Percentiles rank a stretch among this genome's conserved stretches.
Evolutionary conservation across 139 green algal species (phyloP).

Genomic region (Bryopsis sp.): DNA sequence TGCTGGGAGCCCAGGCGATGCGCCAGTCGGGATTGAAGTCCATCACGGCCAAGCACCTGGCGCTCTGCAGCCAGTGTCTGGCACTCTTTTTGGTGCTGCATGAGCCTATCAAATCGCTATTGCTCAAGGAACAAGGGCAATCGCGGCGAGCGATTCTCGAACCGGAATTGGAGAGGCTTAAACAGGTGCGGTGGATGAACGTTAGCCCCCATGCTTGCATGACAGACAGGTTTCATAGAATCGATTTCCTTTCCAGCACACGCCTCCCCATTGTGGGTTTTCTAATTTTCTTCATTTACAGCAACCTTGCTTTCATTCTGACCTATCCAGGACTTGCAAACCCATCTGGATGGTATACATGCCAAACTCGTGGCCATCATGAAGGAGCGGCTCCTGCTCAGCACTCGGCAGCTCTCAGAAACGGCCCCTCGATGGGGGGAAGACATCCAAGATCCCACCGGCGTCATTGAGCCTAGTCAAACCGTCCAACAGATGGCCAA

Average conservation of each 20-base stretch:
- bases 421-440: slow-evolving; percentile 30
- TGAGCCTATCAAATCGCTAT: slow-evolving; percentile 30
- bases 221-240: not conserved
- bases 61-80: slow-evolving; percentile 52
- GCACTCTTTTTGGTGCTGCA: slow-evolving; percentile 40
- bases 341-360: slow-evolving; percentile 73
- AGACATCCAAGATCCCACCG: slow-evolving; percentile 38
- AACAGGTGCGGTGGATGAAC: slow-evolving; percentile 36
- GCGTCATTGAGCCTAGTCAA: slow-evolving; percentile 35
- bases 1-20: slow-evolving; percentile 86
- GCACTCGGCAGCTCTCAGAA: slow-evolving; percentile 19
- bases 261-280: no score
- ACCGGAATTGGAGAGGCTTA: slow-evolving; percentile 66
- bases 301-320: no score
- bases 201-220: not conserved
- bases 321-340: slow-evolving; percentile 49
- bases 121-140: slow-evolving; percentile 23
- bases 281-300: no score
- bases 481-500: not conserved
- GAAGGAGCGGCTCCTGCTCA: slow-evolving; percentile 49
- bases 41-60: slow-evolving; percentile 91
- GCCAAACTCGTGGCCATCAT: slow-evolving; percentile 93
- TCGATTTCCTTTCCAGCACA: no score
- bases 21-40: slow-evolving; percentile 74
- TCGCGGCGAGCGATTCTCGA: slow-evolving; percentile 46